phyloP scores from a whole-genome alignment of 805 yeast genomes.

The Nadsonia fulvescens region DNA sequence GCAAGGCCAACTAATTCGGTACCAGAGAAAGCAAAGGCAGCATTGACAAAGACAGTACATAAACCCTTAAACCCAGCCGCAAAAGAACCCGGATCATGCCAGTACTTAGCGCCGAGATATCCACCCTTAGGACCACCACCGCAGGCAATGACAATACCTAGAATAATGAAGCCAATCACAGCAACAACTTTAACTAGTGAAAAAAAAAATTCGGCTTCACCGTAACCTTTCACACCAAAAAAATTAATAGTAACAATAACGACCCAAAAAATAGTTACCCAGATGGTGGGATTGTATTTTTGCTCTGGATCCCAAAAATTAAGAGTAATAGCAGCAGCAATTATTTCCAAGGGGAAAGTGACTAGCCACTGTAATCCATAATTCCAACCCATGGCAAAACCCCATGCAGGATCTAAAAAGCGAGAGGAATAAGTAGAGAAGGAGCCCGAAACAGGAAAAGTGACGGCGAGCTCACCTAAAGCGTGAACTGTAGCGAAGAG shows the following conservation, averaged over 20 bases:
- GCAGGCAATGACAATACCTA: constrained; percentile 32
- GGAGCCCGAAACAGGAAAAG: constrained; percentile 41
- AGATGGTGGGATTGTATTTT: constrained; percentile 32
- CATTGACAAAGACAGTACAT: constrained; percentile 46
- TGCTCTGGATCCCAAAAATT: constrained; percentile 32
- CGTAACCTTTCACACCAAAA: constrained; percentile 36
- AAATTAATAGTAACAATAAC: constrained; percentile 28
- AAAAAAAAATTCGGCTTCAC: constrained; percentile 43
- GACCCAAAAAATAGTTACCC: constrained; percentile 34
- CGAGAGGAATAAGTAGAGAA: constrained; percentile 39
- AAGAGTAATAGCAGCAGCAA: constrained; percentile 37
- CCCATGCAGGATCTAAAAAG: constrained; percentile 42
- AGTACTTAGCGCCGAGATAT: constrained; percentile 16
- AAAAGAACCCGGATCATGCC: constrained; percentile 36
- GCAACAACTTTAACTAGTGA: constrained; percentile 36
- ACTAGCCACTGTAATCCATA: constrained; percentile 44
- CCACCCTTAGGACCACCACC: constrained; percentile 38
- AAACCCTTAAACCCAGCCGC: constrained; percentile 52
- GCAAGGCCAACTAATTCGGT: constrained; percentile 56
- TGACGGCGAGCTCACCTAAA: constrained; percentile 52
- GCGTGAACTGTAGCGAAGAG: constrained; percentile 46
- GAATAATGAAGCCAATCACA: constrained; percentile 37
- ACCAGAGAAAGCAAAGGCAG: constrained; percentile 64
- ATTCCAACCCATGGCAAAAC: constrained; percentile 55
- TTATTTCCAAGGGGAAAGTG: constrained; percentile 44